Percentiles rank a stretch among this genome's conserved stretches.
Conservation (phyloP, 805 yeast genomes). For the Lipomyces oligophaga region DNA sequence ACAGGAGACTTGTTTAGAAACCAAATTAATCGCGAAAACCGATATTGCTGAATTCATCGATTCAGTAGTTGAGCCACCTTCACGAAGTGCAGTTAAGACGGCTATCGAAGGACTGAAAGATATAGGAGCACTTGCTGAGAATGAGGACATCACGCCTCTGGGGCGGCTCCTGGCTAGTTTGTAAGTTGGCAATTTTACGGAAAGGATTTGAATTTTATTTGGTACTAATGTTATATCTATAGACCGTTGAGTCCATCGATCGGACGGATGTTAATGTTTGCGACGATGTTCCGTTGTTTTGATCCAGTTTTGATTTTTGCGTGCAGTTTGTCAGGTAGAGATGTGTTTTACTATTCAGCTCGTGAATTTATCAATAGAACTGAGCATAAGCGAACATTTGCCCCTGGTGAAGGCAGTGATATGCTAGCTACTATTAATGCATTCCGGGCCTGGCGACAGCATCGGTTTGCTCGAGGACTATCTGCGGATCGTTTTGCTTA, state of each 20-base stretch:
- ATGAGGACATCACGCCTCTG: slow-evolving; percentile 21
- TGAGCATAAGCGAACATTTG: slow-evolving; percentile 2
- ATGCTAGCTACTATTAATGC: slow-evolving; percentile 21
- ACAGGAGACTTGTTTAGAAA: slow-evolving; percentile 23
- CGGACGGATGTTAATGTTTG: slow-evolving; percentile 25
- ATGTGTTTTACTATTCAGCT: slow-evolving; percentile 14
- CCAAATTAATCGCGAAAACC: slow-evolving; percentile 20
- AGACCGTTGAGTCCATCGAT: slow-evolving; percentile 21
- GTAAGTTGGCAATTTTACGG: slow-evolving; percentile 1
- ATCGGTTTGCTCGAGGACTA: slow-evolving; percentile 2
- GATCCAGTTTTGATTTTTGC: slow-evolving; percentile 25
- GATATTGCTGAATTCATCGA: slow-evolving; percentile 11
- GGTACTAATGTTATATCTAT: neutral
- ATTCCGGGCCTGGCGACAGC: slow-evolving; percentile 19
- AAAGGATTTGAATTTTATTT: neutral
- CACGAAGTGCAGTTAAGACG: slow-evolving; percentile 6
- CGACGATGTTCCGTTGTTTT: slow-evolving; percentile 23
- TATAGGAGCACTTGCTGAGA: slow-evolving; percentile 24
- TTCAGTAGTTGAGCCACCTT: slow-evolving; percentile 27
- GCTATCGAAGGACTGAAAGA: slow-evolving; percentile 18
- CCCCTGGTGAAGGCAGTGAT: slow-evolving; percentile 11
- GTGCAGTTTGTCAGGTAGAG: slow-evolving; percentile 8
- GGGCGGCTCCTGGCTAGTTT: slow-evolving; percentile 21
- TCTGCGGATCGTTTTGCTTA: slow-evolving; percentile 18
- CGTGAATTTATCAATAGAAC: slow-evolving; percentile 2